These are phyloP conservation scores for Globisporangium parvum DNA, from an alignment of 352 stramenopile species.

Conservation along the genomic window DNA sequence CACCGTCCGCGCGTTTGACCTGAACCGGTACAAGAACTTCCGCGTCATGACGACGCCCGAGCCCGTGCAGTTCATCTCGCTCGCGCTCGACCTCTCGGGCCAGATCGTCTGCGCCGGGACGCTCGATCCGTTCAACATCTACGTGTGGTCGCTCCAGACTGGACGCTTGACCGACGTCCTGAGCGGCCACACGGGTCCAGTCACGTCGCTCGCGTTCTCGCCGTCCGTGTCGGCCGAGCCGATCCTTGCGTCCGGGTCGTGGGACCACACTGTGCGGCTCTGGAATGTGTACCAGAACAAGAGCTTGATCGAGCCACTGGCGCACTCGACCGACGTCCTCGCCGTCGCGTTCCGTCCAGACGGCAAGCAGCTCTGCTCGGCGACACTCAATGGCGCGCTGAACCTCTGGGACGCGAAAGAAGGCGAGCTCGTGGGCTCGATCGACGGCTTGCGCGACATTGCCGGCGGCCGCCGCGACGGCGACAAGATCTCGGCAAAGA, in stretches of 20 bases:
- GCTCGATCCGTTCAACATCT: constrained; percentile 97
- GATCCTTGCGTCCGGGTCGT: constrained; percentile 94
- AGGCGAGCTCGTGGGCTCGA: constrained; percentile 91
- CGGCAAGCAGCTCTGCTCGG: constrained; percentile 94
- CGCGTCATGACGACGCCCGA: constrained; percentile 96
- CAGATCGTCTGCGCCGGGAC: constrained; percentile 95
- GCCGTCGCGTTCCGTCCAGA: constrained; percentile 96
- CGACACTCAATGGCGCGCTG: constrained; percentile 94
- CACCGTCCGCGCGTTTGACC: constrained; percentile 97
- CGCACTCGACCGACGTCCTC: constrained; percentile 95
- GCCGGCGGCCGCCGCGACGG: constrained; percentile 85
- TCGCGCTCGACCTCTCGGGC: constrained; percentile 96
- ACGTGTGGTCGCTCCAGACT: constrained; percentile 97
- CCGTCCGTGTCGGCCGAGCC: constrained; percentile 71
- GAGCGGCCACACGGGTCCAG: constrained; percentile 95
- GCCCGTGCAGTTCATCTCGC: constrained; percentile 95
- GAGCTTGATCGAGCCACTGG: constrained; percentile 92
- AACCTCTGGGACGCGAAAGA: constrained; percentile 97
- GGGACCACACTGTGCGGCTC: constrained; percentile 98
- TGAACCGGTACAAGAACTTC: constrained; percentile 99
- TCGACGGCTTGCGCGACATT: constrained; percentile 97
- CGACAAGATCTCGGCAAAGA: constrained; percentile 80
- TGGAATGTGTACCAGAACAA: constrained; percentile 99
- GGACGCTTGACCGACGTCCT: constrained; percentile 97
- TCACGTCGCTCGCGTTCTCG: constrained; percentile 93